phyloP scores from a whole-genome alignment of 345 rosid species.

The Cardamine resedifolia region DNA sequence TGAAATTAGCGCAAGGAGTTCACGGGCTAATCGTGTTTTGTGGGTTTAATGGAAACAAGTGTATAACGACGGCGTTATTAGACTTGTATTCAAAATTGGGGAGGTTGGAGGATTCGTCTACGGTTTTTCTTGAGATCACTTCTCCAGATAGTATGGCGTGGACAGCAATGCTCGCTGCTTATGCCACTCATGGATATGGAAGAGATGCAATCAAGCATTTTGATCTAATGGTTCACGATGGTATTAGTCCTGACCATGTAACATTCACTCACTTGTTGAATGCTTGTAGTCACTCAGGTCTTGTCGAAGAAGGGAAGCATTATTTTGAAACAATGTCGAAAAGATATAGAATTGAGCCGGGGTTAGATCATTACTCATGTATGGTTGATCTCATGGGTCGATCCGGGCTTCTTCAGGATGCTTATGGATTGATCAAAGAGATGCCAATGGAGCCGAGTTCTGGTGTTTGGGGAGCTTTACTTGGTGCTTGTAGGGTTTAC shows the following conservation, averaged over 20 bases:
- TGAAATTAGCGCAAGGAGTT: slow-evolving; percentile 49
- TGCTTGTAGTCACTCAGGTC: slow-evolving; percentile 77
- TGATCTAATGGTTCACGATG: slow-evolving; percentile 51
- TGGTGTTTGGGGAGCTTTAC: slow-evolving; percentile 79
- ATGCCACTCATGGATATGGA: slow-evolving; percentile 67
- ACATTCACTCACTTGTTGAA: slow-evolving; percentile 73
- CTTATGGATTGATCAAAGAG: slow-evolving; percentile 47
- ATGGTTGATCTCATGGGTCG: slow-evolving; percentile 80
- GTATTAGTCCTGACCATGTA: slow-evolving; percentile 62
- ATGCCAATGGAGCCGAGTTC: slow-evolving; percentile 74
- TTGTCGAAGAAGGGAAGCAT: slow-evolving; percentile 54
- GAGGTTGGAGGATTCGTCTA: slow-evolving; percentile 43
- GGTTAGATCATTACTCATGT: slow-evolving; percentile 72
- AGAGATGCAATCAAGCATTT: slow-evolving; percentile 56
- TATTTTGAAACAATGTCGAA: slow-evolving; percentile 55
- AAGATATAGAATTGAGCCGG: slow-evolving; percentile 45
- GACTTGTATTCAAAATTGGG: slow-evolving; percentile 63
- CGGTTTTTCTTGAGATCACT: slow-evolving; percentile 49
- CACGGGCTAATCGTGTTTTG: slow-evolving; percentile 44
- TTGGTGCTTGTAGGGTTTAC: slow-evolving; percentile 68
- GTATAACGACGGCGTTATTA: slow-evolving; percentile 48
- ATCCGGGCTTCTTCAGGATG: slow-evolving; percentile 57
- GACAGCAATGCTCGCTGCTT: slow-evolving; percentile 78
- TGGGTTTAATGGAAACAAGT: slow-evolving; percentile 41
- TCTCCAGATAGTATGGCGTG: slow-evolving; percentile 64